Conservation (phyloP, 1,139 yeast species). For the Kodamaea arcana region DNA sequence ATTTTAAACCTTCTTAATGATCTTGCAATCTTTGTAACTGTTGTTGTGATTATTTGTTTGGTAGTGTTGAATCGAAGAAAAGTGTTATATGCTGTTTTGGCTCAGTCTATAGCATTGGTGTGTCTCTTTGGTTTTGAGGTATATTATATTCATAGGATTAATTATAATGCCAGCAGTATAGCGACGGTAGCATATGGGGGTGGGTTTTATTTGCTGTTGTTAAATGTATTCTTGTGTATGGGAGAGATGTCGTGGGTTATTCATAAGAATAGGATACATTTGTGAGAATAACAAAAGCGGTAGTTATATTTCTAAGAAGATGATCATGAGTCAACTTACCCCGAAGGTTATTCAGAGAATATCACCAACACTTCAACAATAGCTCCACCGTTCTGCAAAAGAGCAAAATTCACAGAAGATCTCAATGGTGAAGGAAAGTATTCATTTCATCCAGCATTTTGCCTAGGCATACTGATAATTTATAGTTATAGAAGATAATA, state of each 20-base stretch:
- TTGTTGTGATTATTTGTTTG: constrained; percentile 4
- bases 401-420: too few species aligned
- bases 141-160: constrained; percentile 2
- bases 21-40: not conserved
- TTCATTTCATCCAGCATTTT: too few species aligned
- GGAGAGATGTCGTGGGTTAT: not conserved
- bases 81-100: not conserved
- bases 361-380: too few species aligned
- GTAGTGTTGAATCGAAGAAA: constrained; percentile 4
- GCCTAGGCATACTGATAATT: too few species aligned
- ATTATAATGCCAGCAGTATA: not conserved
- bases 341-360: too few species aligned
- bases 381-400: too few species aligned
- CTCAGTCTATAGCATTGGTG: constrained; percentile 1
- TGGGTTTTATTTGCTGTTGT: constrained; percentile 5
- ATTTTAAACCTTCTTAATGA: constrained; percentile 4
- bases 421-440: too few species aligned
- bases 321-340: too few species aligned
- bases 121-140: constrained; percentile 2
- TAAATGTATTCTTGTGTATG: constrained; percentile 1
- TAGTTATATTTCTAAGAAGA: too few species aligned
- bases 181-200: constrained; percentile 3
- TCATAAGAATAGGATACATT: not conserved
- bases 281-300: too few species aligned
- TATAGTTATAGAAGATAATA: too few species aligned